Evolutionary conservation across 768 basidiomycete genomes (phyloP).

Genomic region (Trametes villosa): DNA sequence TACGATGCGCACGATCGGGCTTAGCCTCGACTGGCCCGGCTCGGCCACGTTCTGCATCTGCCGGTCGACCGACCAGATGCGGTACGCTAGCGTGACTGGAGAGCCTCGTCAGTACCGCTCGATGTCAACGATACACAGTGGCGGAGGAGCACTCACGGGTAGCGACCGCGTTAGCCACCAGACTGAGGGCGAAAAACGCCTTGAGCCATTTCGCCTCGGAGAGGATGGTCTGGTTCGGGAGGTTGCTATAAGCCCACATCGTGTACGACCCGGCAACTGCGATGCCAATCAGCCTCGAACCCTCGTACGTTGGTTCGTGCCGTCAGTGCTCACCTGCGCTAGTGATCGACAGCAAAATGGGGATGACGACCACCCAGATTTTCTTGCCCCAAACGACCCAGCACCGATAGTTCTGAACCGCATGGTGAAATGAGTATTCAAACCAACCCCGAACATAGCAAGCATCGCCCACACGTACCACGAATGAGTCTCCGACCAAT

Average conservation of each 20-base stretch:
- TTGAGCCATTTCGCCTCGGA: slow-evolving; percentile 11
- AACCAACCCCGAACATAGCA: background rate
- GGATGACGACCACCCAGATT: slow-evolving; percentile 10
- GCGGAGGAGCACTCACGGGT: slow-evolving; percentile 1
- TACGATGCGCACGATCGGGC: slow-evolving; percentile 20
- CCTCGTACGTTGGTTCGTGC: background rate
- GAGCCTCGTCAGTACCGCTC: background rate
- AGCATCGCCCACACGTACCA: no score
- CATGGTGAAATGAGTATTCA: background rate
- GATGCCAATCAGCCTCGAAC: background rate
- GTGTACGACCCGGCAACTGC: slow-evolving; percentile 9
- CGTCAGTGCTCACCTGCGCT: slow-evolving; percentile 1
- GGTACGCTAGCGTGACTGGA: slow-evolving; percentile 17
- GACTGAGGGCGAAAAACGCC: slow-evolving; percentile 7
- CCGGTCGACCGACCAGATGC: slow-evolving; percentile 19
- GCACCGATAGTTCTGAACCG: slow-evolving; percentile 19
- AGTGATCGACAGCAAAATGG: background rate
- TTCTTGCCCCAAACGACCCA: slow-evolving; percentile 20
- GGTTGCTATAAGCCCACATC: slow-evolving; percentile 9
- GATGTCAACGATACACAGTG: background rate
- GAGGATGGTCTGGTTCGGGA: background rate
- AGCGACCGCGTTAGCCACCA: slow-evolving; percentile 13
- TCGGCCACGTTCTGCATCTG: background rate
- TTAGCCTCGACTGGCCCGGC: background rate
- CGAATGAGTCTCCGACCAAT: slow-evolving; percentile 17